Percentiles rank a stretch among this genome's conserved stretches.
Evolutionary conservation across 805 yeast genomes (phyloP).

Genomic region (Candida quercuum): DNA sequence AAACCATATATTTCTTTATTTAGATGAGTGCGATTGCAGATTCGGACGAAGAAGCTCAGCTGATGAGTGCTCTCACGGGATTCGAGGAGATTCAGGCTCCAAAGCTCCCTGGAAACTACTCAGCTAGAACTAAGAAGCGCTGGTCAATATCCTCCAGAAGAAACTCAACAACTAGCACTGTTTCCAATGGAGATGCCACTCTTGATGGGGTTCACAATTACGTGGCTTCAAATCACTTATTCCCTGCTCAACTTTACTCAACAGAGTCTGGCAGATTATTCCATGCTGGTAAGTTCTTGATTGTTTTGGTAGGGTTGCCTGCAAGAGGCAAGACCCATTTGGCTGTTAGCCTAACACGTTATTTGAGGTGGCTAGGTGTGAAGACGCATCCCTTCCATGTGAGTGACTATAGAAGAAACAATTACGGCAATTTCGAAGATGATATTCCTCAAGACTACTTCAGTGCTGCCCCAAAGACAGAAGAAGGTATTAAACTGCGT

Average conservation of each 20-base stretch:
- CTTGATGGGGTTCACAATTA: constrained; percentile 65
- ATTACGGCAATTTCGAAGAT: constrained; percentile 28
- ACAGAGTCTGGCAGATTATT: constrained; percentile 89
- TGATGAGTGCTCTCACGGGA: constrained; percentile 15
- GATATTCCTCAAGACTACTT: constrained; percentile 67
- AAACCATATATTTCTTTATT: background rate
- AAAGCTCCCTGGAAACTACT: constrained; percentile 43
- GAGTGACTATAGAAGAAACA: constrained; percentile 78
- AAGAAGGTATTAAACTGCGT: constrained; percentile 48
- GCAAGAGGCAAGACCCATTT: constrained; percentile 94
- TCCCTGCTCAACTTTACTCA: constrained; percentile 90
- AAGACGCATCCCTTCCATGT: constrained; percentile 87
- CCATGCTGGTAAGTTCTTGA: constrained; percentile 92
- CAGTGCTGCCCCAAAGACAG: constrained; percentile 44
- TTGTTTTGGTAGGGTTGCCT: constrained; percentile 87
- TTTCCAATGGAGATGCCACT: constrained; percentile 10
- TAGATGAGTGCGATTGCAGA: constrained; percentile 27
- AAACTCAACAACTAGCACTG: constrained; percentile 8
- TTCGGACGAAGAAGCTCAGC: constrained; percentile 25
- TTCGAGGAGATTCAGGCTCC: constrained; percentile 36
- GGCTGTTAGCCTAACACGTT: constrained; percentile 86
- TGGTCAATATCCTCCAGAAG: constrained; percentile 33
- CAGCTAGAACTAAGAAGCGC: constrained; percentile 48
- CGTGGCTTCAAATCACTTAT: constrained; percentile 56
- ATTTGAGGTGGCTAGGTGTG: constrained; percentile 94